Conservation (phyloP, 2,329 filamentous ascomycete genomes). For the Aureobasidium leucospermi region DNA sequence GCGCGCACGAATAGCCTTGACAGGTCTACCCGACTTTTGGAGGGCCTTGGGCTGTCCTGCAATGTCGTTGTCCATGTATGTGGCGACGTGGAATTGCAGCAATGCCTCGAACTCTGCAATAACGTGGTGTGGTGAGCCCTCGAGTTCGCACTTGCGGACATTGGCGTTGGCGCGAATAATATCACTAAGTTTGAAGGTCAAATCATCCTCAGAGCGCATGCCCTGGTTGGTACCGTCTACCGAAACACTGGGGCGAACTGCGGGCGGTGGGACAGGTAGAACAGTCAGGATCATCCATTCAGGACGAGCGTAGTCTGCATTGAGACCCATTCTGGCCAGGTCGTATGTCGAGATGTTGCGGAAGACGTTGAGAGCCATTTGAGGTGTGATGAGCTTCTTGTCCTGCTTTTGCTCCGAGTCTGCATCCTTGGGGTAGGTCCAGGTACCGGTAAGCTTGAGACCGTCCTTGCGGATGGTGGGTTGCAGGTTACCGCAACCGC, state of each 20-base stretch:
- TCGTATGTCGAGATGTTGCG: constrained; percentile 76
- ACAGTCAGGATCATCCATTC: constrained; percentile 99
- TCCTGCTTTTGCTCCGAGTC: constrained; percentile 71
- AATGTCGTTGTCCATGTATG: constrained; percentile 99
- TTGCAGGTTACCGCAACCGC: constrained; percentile 87
- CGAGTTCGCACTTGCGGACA: constrained; percentile 80
- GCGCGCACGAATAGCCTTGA: constrained; percentile 93
- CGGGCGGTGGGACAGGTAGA: constrained; percentile 87
- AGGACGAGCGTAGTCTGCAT: constrained; percentile 87
- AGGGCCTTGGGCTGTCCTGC: constrained; percentile 88
- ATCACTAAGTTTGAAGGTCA: constrained; percentile 98
- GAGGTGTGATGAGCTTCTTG: constrained; percentile 73
- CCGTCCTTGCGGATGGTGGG: constrained; percentile 83
- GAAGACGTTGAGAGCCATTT: constrained; percentile 79
- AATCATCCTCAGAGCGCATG: constrained; percentile 92
- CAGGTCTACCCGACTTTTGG: constrained; percentile 92
- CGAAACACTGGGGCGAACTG: constrained; percentile 92
- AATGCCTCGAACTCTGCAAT: constrained; percentile 84
- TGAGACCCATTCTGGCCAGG: constrained; percentile 80
- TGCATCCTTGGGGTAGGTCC: constrained; percentile 62
- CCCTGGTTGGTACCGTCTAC: constrained; percentile 92
- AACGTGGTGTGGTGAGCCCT: constrained; percentile 88
- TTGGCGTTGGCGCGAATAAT: constrained; percentile 97
- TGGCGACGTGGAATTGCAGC: constrained; percentile 95
- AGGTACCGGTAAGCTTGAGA: constrained; percentile 70